Evolutionary conservation across 1,284 basidiomycete genomes (phyloP).

Genomic region (Rhodotorula sp.): DNA sequence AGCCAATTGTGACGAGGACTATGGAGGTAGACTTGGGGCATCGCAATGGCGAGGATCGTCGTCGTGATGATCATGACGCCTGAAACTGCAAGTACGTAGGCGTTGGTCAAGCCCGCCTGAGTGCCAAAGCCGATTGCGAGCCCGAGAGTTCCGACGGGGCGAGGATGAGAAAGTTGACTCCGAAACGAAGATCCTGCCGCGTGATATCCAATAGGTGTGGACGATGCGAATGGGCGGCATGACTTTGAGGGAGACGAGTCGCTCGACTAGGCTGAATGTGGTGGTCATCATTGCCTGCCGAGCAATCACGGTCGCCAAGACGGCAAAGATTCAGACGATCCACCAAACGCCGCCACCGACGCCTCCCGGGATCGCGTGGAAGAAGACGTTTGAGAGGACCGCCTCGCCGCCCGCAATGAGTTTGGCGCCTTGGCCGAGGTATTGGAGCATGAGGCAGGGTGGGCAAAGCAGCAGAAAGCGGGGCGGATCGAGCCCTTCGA

Average conservation of each 20-base stretch:
- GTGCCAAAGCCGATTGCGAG: constrained; percentile 45
- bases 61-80: constrained; percentile 33
- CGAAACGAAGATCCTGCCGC: constrained; percentile 63
- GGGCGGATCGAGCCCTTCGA: constrained; percentile 60
- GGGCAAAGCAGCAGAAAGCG: constrained; percentile 58
- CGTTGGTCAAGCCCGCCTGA: constrained; percentile 19
- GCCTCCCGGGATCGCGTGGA: constrained; percentile 62
- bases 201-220: constrained; percentile 61
- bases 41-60: constrained; percentile 18
- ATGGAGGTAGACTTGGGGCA: constrained; percentile 44
- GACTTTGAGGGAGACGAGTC: constrained; percentile 23
- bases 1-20: constrained; percentile 54
- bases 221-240: constrained; percentile 50
- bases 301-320: constrained; percentile 60
- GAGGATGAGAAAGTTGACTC: constrained; percentile 61
- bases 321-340: constrained; percentile 63
- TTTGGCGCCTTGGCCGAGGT: constrained; percentile 67
- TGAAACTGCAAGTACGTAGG: constrained; percentile 19
- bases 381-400: constrained; percentile 62
- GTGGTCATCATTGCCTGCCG: constrained; percentile 63
- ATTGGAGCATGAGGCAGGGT: constrained; percentile 60
- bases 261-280: constrained; percentile 58
- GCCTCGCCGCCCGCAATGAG: constrained; percentile 57
- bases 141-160: constrained; percentile 59
- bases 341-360: constrained; percentile 47